Base-by-base conservation (phyloP, 306 rosid species). In the Sicyos baderoa region DNA sequence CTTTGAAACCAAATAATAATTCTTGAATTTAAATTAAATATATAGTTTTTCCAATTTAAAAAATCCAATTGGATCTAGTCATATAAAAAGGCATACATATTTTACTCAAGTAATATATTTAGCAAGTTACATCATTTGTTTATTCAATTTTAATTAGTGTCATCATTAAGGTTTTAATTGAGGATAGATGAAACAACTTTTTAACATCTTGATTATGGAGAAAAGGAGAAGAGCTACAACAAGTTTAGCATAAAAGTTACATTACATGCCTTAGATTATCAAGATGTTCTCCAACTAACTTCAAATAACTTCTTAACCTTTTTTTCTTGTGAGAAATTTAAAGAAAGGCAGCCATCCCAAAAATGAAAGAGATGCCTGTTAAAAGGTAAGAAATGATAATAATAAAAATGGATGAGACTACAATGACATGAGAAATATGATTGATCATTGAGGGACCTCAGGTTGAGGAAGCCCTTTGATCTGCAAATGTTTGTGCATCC, bases 401-500 rank as follows among this genome's bases (percentile, higher is more conserved):
- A 64, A 42, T 64, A 19, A 21, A 65, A 65, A 7, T 65, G 14
- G 71, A 45, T 47, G 55, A 44, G 54, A 13, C 29, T 21, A 47
- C 14, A 14, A 66, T 48, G 71, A 22, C 15, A 59, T 5, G 53
- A 47, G 70, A 9, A 11, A 9, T 1, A 22, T 10, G 14, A 48
- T 25, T 67, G 45, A 37, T 85, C 82, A 86, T 70, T 60, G 62
- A 72, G 56, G 64, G 54, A 56, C 17, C 44, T 42, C 64, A 44
- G 91, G 96, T 29, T 73, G 57, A 21, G 85, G 85, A 70, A 90
- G 94, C 68, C 86, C 86, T 45, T 82, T 86, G 57, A 77, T 74
- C 82, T 79, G 96, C 96, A 90, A 78, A 77, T 85, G 94, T 87
- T 90, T 90, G 85, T 79, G 83, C 99, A 90, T 85, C 99, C 99